Evolutionary conservation across 305 asterid species (phyloP).

Genomic region (Fraxinus baroniana): DNA sequence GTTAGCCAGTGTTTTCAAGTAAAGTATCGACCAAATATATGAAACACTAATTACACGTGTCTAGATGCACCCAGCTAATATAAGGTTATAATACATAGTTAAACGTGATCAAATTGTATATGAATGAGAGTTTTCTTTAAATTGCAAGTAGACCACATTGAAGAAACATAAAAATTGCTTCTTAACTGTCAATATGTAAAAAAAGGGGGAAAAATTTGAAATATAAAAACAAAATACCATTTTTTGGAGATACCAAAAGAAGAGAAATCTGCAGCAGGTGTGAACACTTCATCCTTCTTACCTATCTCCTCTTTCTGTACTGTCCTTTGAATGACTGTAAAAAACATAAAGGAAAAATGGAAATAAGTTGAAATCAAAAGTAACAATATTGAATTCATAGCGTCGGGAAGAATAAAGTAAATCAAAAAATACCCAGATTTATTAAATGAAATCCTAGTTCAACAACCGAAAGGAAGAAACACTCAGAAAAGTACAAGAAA

Average conservation of each 20-base stretch:
- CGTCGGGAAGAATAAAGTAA: slow-evolving; percentile 1
- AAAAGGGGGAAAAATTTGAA: neutral
- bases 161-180: neutral
- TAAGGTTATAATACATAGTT: neutral
- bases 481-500: too few species aligned
- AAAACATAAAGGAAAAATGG: neutral
- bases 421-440: neutral
- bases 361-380: slow-evolving; percentile 5
- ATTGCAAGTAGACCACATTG: neutral
- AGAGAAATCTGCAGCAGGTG: slow-evolving; percentile 48
- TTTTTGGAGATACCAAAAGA: slow-evolving; percentile 39
- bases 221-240: slow-evolving; percentile 40
- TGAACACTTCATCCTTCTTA: slow-evolving; percentile 44
- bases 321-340: slow-evolving; percentile 81
- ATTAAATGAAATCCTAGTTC: slow-evolving; percentile 6
- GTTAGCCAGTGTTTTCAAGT: neutral
- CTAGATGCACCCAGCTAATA: neutral
- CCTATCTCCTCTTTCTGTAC: slow-evolving; percentile 44
- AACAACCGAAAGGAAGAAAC: neutral
- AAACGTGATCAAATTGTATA: neutral
- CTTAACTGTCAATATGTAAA: neutral
- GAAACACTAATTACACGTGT: neutral
- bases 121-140: neutral
- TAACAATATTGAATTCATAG: slow-evolving; percentile 5
- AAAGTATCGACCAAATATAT: neutral